A percentile compares a stretch with the other conserved stretches of the same genome.
Conservation (phyloP, 495 filamentous ascomycete genomes). For the Platismatia glauca region DNA sequence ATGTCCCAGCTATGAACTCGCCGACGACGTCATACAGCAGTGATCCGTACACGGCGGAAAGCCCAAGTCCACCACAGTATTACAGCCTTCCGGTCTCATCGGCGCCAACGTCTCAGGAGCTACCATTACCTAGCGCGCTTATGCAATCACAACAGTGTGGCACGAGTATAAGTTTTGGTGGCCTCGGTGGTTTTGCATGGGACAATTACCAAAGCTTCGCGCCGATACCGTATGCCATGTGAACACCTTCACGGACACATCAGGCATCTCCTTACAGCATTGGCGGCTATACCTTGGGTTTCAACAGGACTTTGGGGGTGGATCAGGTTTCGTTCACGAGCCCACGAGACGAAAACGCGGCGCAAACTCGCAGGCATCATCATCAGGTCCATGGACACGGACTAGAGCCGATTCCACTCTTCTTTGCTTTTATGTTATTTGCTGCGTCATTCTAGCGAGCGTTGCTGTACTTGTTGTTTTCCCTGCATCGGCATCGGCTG, state of each 20-base stretch:
- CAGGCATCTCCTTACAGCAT: conserved; percentile 29
- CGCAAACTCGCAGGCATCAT: conserved; percentile 5
- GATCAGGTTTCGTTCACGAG: conserved; percentile 17
- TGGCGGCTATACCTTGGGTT: conserved; percentile 40
- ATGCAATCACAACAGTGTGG: conserved; percentile 68
- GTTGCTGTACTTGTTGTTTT: conserved; percentile 26
- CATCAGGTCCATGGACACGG: conserved; percentile 20
- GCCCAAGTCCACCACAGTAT: conserved; percentile 57
- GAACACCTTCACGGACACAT: background rate
- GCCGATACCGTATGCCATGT: conserved; percentile 46
- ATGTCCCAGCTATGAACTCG: conserved; percentile 14
- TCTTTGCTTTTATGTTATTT: conserved; percentile 26
- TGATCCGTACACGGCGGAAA: conserved; percentile 65
- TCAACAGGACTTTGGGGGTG: conserved; percentile 7
- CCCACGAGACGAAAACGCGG: conserved; percentile 8
- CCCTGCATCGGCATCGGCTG: conserved; percentile 40
- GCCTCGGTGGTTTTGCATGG: conserved; percentile 60
- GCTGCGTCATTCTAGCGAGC: conserved; percentile 36
- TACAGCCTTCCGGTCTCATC: conserved; percentile 56
- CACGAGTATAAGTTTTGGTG: conserved; percentile 55
- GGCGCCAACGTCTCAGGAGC: conserved; percentile 49
- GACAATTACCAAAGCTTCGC: conserved; percentile 51
- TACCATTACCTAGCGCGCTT: conserved; percentile 87
- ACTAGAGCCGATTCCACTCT: conserved; percentile 38
- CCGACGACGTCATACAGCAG: conserved; percentile 73